Base-by-base conservation (phyloP, 2,329 filamentous ascomycete genomes). In the Talaromyces sp. region DNA sequence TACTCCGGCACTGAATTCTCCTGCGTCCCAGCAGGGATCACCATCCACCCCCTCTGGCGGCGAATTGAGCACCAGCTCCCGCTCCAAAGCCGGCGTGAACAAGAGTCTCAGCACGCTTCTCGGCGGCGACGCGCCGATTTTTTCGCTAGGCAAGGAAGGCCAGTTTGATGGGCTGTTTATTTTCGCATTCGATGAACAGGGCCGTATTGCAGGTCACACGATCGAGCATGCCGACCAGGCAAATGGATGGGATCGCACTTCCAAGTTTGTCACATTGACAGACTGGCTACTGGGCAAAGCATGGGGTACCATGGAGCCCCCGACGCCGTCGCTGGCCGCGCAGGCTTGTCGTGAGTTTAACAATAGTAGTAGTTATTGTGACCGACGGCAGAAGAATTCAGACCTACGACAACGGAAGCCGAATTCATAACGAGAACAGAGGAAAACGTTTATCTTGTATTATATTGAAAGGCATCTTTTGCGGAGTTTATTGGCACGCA, bases 201-300 rank as follows among this genome's bases (percentile, higher is more conserved):
- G 95, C 1, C 83, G 91, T 64, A 86, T 99, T 38, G 77, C 89
- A 54, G 91, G 86, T 66, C 95, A 98, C 74, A 96, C 91, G 0
- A 98, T 99, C 69, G 95, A 99, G 77, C 90, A 96, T 76, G 89
- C 90, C 1, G 89, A 97, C 68, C 88, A 95, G 69, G 87, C 88
- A 17, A 86, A 88, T 43, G 86, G 91, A 62, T 96, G 89, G 86
- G 93, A 97, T 68, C 86, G 85, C 64, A 92, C 90, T 27, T 88
- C 90, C 24, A 90, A 88, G 70, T 89, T 99, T 21, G 91, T 98
- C 17, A 92, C 89, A 14, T 79, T 98, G 65, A 97, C 95, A 17
- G 95, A 99, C 73, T 98, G 95, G 93, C 77, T 99, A 64, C 81
- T 98, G 43, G 92, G 93, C 2, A 89, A 89, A 56, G 88, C 93